Base-by-base conservation (phyloP, 2,329 filamentous ascomycete species). In the Cladosporium sp. region DNA sequence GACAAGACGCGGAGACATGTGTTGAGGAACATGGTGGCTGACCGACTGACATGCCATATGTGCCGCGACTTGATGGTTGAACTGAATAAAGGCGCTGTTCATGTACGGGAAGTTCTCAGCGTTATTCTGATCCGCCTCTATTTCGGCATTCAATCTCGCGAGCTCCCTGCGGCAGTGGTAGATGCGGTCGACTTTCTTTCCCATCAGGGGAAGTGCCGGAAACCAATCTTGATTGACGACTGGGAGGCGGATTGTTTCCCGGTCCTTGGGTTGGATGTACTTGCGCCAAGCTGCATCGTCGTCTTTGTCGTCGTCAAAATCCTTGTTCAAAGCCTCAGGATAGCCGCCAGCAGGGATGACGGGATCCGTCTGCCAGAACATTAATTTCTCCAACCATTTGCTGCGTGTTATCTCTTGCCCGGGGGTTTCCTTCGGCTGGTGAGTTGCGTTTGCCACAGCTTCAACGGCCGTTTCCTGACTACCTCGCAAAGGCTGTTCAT, bases 21-120 rank as follows among this genome's bases (percentile, higher is more conserved):
- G 87, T 59, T 88, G 88, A 1, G 93, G 93, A 1, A 95, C 69
- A 61, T 98, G 93, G 65, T 97, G 90, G 33, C 86, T 90, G 39
- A 94, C 78, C 41, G 88, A 84, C 66, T 98, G 93, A 65, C 90
- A 96, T 51, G 92, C 93, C 93, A 98, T 97, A 62, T 98, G 93
- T 0, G 93, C 93, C 5, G 92, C 91, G 1, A 96, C 88, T 66
- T 98, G 93, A 63, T 96, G 86, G 63, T 98, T 95, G 77, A 98
- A 98, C 65, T 98, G 93, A 54, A 98, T 90, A 60, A 98, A 98
- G 0, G 93, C 93, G 1, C 92, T 95, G 62, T 88, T 95, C 90
- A 96, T 94, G 40, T 91, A 72, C 0, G 92, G 91, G 55, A 89
- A 97, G 4, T 85, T 82, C 57, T 96, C 91, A 0, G 87, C 85